phyloP scores from a whole-genome alignment of 164 flowering plant species.

The Vitis riparia region DNA sequence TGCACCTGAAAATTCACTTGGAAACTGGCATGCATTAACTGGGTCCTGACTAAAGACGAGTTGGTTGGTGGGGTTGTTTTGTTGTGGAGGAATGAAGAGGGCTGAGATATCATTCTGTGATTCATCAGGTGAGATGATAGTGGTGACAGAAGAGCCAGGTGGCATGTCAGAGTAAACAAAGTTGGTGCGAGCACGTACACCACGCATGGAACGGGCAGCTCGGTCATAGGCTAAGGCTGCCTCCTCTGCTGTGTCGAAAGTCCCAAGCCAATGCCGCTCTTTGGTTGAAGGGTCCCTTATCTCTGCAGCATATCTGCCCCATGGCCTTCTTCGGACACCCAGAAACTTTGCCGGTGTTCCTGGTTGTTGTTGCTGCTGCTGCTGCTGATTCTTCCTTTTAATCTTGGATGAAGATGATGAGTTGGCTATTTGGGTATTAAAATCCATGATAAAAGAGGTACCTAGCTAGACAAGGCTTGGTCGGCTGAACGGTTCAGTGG shows the following conservation, averaged over 20 bases:
- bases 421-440: constrained; percentile 15
- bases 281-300: constrained; percentile 41
- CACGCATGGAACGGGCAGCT: constrained; percentile 42
- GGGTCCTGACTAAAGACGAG: constrained; percentile 16
- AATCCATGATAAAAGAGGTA: constrained; percentile 17
- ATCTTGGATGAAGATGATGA: constrained; percentile 22
- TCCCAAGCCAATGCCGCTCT: constrained; percentile 44
- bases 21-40: neutral
- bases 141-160: constrained; percentile 36
- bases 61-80: constrained; percentile 3
- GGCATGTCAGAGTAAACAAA: constrained; percentile 44
- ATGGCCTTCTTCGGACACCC: constrained; percentile 33
- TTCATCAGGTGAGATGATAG: constrained; percentile 37
- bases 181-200: constrained; percentile 42
- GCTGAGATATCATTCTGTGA: constrained; percentile 19
- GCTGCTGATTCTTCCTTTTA: constrained; percentile 20
- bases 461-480: too few relatives aligned
- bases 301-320: constrained; percentile 40
- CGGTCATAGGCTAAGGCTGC: constrained; percentile 43
- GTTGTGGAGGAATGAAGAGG: constrained; percentile 16
- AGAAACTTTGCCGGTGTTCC: constrained; percentile 14
- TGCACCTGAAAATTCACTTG: neutral
- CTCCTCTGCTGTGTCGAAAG: constrained; percentile 36
- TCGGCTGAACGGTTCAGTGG: neutral
- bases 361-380: constrained; percentile 10